phyloP scores from a whole-genome alignment of 2,329 filamentous ascomycete genomes.

The Stemphylium vesicarium region DNA sequence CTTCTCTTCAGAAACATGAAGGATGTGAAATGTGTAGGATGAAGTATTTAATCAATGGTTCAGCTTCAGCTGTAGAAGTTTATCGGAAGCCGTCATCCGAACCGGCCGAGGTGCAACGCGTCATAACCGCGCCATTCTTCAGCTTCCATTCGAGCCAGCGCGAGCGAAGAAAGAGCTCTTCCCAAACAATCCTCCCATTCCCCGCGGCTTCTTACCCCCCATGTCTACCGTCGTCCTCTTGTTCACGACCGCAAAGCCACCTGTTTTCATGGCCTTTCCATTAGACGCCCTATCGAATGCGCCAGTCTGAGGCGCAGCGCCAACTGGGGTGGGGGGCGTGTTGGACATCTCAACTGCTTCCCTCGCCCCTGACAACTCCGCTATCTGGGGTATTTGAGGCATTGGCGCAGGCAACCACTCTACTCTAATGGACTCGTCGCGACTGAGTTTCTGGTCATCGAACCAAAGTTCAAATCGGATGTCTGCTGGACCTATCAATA shows the following conservation, averaged over 20 bases:
- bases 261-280: conserved; percentile 7
- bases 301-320: conserved; percentile 3
- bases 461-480: conserved; percentile 50
- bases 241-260: not conserved
- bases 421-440: conserved; percentile 45
- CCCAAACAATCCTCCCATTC: conserved; percentile 17
- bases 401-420: conserved; percentile 37
- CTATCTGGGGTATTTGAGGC: conserved; percentile 14
- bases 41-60: not conserved
- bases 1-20: not conserved
- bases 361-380: conserved; percentile 18
- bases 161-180: conserved; percentile 15
- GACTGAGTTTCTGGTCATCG: conserved; percentile 43
- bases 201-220: conserved; percentile 12
- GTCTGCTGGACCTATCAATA: conserved; percentile 49
- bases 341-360: conserved; percentile 27
- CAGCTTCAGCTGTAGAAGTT: not conserved
- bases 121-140: not conserved
- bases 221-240: conserved; percentile 7
- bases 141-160: not conserved
- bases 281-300: not conserved
- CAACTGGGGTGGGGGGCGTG: conserved; percentile 17
- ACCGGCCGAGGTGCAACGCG: not conserved
- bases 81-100: not conserved
- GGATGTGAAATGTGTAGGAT: not conserved